Conservation (phyloP, 1,284 basidiomycete species). For the Trametes pubescens region DNA sequence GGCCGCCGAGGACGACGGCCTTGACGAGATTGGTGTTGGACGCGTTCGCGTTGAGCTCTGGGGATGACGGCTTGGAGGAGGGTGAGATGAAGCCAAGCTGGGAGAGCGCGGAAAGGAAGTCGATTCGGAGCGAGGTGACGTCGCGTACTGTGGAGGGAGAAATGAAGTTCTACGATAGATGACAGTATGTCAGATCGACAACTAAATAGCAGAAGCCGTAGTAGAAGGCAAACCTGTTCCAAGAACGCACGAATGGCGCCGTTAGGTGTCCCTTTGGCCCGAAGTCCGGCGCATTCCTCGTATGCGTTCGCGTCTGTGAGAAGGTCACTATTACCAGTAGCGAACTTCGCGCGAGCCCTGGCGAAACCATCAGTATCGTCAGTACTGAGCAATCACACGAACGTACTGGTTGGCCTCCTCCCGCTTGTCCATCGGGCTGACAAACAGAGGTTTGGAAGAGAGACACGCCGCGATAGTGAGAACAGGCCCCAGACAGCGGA, state of each 20-base stretch:
- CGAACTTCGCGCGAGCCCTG: slow-evolving; percentile 77
- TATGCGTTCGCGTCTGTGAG: slow-evolving; percentile 86
- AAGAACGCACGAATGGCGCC: slow-evolving; percentile 71
- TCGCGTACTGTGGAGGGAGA: slow-evolving; percentile 82
- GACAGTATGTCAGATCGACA: neutral
- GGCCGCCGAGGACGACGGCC: slow-evolving; percentile 81
- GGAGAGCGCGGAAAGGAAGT: slow-evolving; percentile 78
- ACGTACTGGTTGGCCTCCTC: slow-evolving; percentile 79
- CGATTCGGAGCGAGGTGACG: slow-evolving; percentile 79
- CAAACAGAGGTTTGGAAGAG: slow-evolving; percentile 89
- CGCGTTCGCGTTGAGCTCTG: slow-evolving; percentile 66
- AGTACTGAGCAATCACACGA: neutral
- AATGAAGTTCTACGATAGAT: slow-evolving; percentile 77
- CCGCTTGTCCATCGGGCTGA: slow-evolving; percentile 82
- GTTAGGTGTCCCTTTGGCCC: slow-evolving; percentile 57
- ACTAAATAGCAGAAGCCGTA: too few species aligned
- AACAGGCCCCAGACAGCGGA: slow-evolving; percentile 80
- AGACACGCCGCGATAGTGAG: slow-evolving; percentile 87
- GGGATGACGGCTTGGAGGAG: slow-evolving; percentile 52
- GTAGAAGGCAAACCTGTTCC: slow-evolving; percentile 66
- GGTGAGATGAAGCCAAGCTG: slow-evolving; percentile 77
- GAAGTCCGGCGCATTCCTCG: slow-evolving; percentile 67
- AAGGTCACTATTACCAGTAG: slow-evolving; percentile 83
- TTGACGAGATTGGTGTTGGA: slow-evolving; percentile 80
- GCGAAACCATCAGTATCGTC: neutral